Conservation (phyloP, 495 filamentous ascomycete species). For the Schizothecium vesticola region DNA sequence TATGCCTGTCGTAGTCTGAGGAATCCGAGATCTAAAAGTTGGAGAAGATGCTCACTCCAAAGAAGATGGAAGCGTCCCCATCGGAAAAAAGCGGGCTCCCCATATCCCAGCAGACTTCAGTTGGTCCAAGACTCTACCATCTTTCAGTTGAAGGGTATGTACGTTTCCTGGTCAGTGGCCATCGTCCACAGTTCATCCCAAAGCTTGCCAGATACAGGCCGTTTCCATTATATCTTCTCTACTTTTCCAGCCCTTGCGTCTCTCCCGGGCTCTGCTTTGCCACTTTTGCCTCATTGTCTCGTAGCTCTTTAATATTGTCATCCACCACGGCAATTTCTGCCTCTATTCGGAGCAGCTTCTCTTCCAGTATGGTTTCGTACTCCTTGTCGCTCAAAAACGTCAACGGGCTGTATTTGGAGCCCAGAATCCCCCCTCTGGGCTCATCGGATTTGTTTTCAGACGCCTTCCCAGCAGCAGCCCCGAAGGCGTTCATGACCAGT, state of each 20-base stretch:
- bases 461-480: not conserved
- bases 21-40: not conserved
- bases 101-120: not conserved
- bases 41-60: no score
- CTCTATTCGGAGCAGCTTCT: conserved; percentile 72
- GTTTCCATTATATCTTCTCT: not conserved
- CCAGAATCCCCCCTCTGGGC: conserved; percentile 30
- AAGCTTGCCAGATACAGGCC: not conserved
- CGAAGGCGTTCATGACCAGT: conserved; percentile 17
- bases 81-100: not conserved
- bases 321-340: conserved; percentile 83
- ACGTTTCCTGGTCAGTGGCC: no score
- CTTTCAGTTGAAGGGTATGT: not conserved
- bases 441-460: conserved; percentile 3
- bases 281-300: conserved; percentile 22
- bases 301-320: conserved; percentile 66
- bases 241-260: not conserved
- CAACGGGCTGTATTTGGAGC: conserved; percentile 77
- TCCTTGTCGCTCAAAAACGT: conserved; percentile 70
- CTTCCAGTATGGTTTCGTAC: conserved; percentile 68
- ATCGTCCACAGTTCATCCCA: no score
- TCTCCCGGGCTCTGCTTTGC: not conserved
- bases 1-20: no score
- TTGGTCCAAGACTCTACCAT: no score
- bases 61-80: not conserved